Evolutionary conservation across 768 basidiomycete species (phyloP).

Genomic region (Mycena epipterygia): DNA sequence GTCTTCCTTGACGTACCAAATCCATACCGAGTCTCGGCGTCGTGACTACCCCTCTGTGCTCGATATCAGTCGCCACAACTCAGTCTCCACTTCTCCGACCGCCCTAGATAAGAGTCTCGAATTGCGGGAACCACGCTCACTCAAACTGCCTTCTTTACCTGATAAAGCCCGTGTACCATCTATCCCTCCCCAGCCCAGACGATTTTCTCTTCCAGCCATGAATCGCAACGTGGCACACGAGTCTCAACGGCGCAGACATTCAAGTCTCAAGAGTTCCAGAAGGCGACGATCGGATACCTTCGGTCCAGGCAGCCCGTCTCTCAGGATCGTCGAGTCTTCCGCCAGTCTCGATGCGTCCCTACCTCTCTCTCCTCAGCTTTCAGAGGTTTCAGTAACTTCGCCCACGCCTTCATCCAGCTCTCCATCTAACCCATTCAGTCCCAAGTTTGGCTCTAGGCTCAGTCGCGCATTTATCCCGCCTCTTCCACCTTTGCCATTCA

Average conservation of each 20-base stretch:
- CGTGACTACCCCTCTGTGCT: constrained; percentile 36
- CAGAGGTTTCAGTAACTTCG: constrained; percentile 8
- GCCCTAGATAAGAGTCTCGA: constrained; percentile 1
- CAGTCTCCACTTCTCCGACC: constrained; percentile 14
- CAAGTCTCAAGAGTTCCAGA: constrained; percentile 41
- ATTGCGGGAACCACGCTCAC: constrained; percentile 31
- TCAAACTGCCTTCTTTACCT: constrained; percentile 38
- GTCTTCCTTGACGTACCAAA: constrained; percentile 38
- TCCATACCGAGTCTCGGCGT: constrained; percentile 37
- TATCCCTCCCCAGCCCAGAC: constrained; percentile 32
- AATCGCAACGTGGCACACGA: constrained; percentile 35
- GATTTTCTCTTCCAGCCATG: constrained; percentile 48
- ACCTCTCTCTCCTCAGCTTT: constrained; percentile 34
- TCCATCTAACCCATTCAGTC: constrained; percentile 19
- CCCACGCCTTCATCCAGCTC: constrained; percentile 14
- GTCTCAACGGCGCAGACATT: constrained; percentile 38
- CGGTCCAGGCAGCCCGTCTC: constrained; percentile 36
- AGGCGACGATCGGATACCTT: constrained; percentile 38
- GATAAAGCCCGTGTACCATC: constrained; percentile 31
- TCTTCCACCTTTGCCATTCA: constrained; percentile 30
- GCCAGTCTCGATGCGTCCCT: constrained; percentile 34
- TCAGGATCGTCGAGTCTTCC: constrained; percentile 40
- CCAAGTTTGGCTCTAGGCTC: constrained; percentile 22
- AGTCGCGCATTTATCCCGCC: constrained; percentile 33
- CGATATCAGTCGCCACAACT: constrained; percentile 31